These are phyloP conservation scores for Lagerstroemia fauriei DNA, from an alignment of 441 rosid species.

Conservation along the genomic window DNA sequence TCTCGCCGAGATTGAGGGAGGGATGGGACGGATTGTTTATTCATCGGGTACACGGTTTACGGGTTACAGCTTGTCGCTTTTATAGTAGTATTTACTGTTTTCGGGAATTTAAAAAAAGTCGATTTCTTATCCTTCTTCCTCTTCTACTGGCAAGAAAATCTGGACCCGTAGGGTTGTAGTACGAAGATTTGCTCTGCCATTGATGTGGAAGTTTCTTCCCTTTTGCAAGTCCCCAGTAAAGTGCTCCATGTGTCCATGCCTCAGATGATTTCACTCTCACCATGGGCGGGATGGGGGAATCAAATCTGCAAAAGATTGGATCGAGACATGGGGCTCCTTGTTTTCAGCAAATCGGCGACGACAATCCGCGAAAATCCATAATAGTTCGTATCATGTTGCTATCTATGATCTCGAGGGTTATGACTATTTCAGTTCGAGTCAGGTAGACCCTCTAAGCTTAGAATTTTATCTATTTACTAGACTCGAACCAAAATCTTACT, in stretches of 20 bases:
- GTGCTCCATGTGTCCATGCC: background rate
- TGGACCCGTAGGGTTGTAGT: constrained; percentile 20
- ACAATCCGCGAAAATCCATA: too few relatives aligned
- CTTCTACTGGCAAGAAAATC: constrained; percentile 29
- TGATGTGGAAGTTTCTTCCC: constrained; percentile 17
- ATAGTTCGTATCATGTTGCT: too few relatives aligned
- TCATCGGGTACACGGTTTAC: background rate
- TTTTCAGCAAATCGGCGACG: background rate
- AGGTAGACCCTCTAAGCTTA: too few relatives aligned
- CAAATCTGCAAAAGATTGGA: background rate
- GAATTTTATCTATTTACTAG: too few relatives aligned
- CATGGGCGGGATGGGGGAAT: background rate
- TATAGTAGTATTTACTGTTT: too few relatives aligned
- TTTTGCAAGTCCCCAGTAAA: background rate
- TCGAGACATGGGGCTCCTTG: background rate
- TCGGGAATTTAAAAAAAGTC: background rate
- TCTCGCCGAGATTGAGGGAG: background rate
- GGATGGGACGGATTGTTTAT: background rate
- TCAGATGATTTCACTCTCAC: background rate
- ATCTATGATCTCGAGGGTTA: too few relatives aligned
- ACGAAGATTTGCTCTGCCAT: constrained; percentile 30
- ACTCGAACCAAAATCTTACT: too few relatives aligned
- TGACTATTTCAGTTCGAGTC: too few relatives aligned
- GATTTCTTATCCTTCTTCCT: background rate
- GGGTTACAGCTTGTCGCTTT: background rate